Base-by-base conservation (phyloP, 306 rosid species). In the Arachis hypogaea region DNA sequence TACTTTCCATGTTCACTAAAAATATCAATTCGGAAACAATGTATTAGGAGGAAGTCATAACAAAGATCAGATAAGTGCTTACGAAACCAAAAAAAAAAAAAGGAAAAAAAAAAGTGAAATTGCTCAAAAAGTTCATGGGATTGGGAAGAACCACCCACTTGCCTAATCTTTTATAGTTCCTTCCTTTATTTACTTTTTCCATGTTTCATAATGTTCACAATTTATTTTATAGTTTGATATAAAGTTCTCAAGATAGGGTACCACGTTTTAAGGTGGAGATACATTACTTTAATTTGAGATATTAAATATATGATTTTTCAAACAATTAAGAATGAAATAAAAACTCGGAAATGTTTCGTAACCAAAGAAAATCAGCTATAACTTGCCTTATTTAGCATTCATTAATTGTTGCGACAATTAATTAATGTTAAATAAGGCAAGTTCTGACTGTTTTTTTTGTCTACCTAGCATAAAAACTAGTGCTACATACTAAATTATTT, bases 41-140 rank as follows among this genome's bases (percentile, higher is more conserved):
- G 45, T 1, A 43, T 30, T 3, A 11, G 28, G 47, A 59, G 16
- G 66, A 46, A 61, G 69, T 77, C 69, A 72, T 55, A 60, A 45
- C 11, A 58, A 11, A 7, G 52, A 68, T 18, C 47, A 43, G 65
- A 68, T 18, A 55, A 43, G 65, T 66, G 30, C 38, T 8, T 18
- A 44, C 28, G 55, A 65, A 65, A 14, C 14, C 14, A 14, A 45
- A 1, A 3, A 11, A 49, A 59, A 2, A 33, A 33, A 33, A 33
- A 33, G 0, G 2, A 33, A 33, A 33, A 33, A 33, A 33, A 33
- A 33, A 33, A 33, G 3, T 33, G 38, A 33, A 33, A 59, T 33
- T 59, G 18, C 18, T 33, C 33, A 46, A 33, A 33, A 33, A 30
- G 14, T 0, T 1, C 42, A 46, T 16, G 66, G 66, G 63, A 33